Evolutionary conservation across 2,329 filamentous ascomycete genomes (phyloP).

Genomic region (Fusarium redolens): DNA sequence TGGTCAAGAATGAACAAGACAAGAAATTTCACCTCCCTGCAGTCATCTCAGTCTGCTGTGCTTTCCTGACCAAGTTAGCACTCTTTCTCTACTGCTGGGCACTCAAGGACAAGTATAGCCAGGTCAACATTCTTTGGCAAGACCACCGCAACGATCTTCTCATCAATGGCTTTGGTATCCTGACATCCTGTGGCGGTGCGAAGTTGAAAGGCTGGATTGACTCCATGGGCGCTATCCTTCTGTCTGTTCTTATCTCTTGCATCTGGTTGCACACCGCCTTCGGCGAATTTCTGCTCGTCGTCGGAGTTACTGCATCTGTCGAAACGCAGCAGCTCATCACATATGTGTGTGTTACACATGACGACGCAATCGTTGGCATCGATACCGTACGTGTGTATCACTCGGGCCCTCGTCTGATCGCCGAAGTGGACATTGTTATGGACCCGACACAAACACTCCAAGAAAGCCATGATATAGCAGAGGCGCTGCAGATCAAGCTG

Average conservation of each 20-base stretch:
- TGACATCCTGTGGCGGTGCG: slow-evolving; percentile 90
- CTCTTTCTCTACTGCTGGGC: slow-evolving; percentile 95
- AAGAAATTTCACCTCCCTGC: slow-evolving; percentile 83
- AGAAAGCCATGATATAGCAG: slow-evolving; percentile 91
- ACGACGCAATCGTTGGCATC: slow-evolving; percentile 81
- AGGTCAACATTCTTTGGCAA: slow-evolving; percentile 93
- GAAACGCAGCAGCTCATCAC: slow-evolving; percentile 93
- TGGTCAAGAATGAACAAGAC: slow-evolving; percentile 65
- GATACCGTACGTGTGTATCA: slow-evolving; percentile 97
- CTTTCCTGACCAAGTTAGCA: slow-evolving; percentile 84
- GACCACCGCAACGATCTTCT: slow-evolving; percentile 98
- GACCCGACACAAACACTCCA: slow-evolving; percentile 76
- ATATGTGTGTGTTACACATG: slow-evolving; percentile 91
- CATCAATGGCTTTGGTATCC: slow-evolving; percentile 92
- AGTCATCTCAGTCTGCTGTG: slow-evolving; percentile 84
- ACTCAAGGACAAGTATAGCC: slow-evolving; percentile 88
- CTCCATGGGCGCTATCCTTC: slow-evolving; percentile 86
- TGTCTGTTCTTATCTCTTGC: slow-evolving; percentile 80
- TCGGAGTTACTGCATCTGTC: slow-evolving; percentile 88
- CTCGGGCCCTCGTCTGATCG: slow-evolving; percentile 86
- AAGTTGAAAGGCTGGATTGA: slow-evolving; percentile 96
- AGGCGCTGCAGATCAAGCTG: slow-evolving; percentile 92
- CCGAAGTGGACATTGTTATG: slow-evolving; percentile 98
- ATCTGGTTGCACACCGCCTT: slow-evolving; percentile 91
- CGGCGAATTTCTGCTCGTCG: slow-evolving; percentile 88